phyloP scores from a whole-genome alignment of 2,329 filamentous ascomycete genomes.

The Exophiala xenobiotica region DNA sequence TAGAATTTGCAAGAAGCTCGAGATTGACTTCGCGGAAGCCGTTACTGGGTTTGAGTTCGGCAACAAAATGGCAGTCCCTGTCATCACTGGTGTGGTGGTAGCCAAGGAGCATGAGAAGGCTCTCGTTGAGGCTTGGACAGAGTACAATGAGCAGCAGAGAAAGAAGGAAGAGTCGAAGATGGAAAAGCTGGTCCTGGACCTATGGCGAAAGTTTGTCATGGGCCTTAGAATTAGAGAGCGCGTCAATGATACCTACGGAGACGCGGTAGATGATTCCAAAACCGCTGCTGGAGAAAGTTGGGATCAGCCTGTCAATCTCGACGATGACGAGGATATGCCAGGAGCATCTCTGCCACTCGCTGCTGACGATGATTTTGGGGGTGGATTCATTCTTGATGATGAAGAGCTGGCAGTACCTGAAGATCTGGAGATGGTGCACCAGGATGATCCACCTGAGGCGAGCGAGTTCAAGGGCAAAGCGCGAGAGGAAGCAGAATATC shows the following conservation, averaged over 20 bases:
- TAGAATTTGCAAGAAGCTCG: conserved; percentile 77
- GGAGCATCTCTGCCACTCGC: conserved; percentile 12
- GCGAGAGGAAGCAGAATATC: conserved; percentile 15
- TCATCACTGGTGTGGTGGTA: conserved; percentile 86
- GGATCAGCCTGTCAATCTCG: conserved; percentile 26
- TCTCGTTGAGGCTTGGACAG: conserved; percentile 75
- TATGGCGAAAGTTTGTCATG: conserved; percentile 86
- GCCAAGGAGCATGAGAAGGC: conserved; percentile 73
- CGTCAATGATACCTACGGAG: conserved; percentile 73
- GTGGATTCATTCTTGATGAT: conserved; percentile 36
- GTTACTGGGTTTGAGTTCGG: conserved; percentile 97
- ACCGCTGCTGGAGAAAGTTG: conserved; percentile 8
- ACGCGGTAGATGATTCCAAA: conserved; percentile 36
- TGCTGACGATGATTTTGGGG: conserved; percentile 34
- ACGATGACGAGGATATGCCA: conserved; percentile 30
- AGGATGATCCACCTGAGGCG: not conserved
- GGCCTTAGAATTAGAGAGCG: conserved; percentile 79
- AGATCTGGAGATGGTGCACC: conserved; percentile 43
- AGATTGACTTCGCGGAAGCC: conserved; percentile 88
- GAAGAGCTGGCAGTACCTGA: conserved; percentile 25
- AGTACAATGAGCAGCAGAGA: conserved; percentile 70
- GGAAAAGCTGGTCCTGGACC: conserved; percentile 67
- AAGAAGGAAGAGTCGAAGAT: conserved; percentile 83
- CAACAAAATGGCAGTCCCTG: conserved; percentile 86
- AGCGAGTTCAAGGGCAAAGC: conserved; percentile 10